Percentiles rank a stretch among this genome's conserved stretches.
Evolutionary conservation across 2,329 filamentous ascomycete species (phyloP).

Genomic region (Ascochyta rabiei): DNA sequence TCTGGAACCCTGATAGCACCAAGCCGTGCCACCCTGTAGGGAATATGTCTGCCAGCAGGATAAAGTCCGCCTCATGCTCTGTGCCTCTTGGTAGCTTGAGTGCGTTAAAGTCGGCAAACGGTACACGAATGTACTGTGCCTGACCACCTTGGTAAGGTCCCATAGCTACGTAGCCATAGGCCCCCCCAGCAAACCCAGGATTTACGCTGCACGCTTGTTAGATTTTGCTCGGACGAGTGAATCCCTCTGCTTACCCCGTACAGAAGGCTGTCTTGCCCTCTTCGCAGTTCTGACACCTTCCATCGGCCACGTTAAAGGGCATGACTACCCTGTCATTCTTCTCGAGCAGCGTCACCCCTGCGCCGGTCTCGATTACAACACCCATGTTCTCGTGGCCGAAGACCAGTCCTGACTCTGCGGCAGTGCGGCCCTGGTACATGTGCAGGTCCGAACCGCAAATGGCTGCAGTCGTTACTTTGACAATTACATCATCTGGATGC

Average conservation of each 20-base stretch:
- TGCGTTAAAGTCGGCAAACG: slow-evolving; percentile 71
- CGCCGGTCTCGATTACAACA: slow-evolving; percentile 60
- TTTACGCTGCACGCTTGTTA: slow-evolving; percentile 51
- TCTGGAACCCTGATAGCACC: slow-evolving; percentile 62
- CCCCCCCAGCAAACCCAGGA: slow-evolving; percentile 64
- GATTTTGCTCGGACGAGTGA: background rate
- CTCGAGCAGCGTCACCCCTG: slow-evolving; percentile 65
- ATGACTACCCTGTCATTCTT: slow-evolving; percentile 69
- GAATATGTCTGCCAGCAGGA: slow-evolving; percentile 58
- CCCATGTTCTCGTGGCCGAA: slow-evolving; percentile 70
- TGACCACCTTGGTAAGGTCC: slow-evolving; percentile 63
- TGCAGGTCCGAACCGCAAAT: slow-evolving; percentile 61
- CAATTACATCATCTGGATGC: slow-evolving; percentile 68
- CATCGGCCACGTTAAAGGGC: slow-evolving; percentile 62
- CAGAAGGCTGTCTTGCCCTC: slow-evolving; percentile 69
- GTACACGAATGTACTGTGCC: slow-evolving; percentile 69
- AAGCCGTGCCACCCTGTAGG: slow-evolving; percentile 64
- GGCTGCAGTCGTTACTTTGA: slow-evolving; percentile 69
- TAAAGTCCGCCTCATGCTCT: slow-evolving; percentile 67
- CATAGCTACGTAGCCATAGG: slow-evolving; percentile 68
- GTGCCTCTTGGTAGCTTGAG: slow-evolving; percentile 65
- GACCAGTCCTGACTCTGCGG: slow-evolving; percentile 65
- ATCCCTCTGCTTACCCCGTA: slow-evolving; percentile 53
- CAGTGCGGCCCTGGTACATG: slow-evolving; percentile 71
- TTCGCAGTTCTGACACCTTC: slow-evolving; percentile 67